A percentile compares a stretch with the other conserved stretches of the same genome.
Conservation (phyloP, 2,329 filamentous ascomycete genomes). For the Sporothrix inflata region DNA sequence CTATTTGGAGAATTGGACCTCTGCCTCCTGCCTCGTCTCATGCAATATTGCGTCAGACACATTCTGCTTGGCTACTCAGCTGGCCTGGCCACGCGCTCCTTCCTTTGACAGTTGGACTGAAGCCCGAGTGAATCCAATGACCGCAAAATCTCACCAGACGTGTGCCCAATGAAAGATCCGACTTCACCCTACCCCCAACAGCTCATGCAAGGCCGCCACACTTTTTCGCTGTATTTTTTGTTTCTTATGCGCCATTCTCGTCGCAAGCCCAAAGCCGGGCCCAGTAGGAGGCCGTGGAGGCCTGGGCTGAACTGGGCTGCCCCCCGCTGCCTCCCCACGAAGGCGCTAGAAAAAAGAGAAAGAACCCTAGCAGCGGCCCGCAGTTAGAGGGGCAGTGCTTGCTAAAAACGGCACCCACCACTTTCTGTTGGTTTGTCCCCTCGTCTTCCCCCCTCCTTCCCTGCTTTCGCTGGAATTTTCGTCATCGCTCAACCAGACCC, state of each 20-base stretch:
- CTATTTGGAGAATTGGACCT: neutral
- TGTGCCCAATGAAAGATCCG: neutral
- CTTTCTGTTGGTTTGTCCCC: neutral
- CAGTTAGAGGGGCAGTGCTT: slow-evolving; percentile 24
- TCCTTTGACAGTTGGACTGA: slow-evolving; percentile 8
- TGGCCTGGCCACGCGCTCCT: slow-evolving; percentile 5
- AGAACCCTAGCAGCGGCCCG: slow-evolving; percentile 25
- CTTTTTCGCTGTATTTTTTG: neutral
- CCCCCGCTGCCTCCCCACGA: slow-evolving; percentile 18
- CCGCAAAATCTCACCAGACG: neutral
- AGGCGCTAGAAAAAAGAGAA: neutral
- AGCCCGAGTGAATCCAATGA: neutral
- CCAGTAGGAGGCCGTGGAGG: neutral
- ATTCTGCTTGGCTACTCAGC: neutral
- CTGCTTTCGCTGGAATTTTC: slow-evolving; percentile 18
- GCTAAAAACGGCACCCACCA: slow-evolving; percentile 5
- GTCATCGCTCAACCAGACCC: slow-evolving; percentile 1
- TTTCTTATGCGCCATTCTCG: neutral
- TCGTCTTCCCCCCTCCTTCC: neutral
- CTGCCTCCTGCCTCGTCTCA: slow-evolving; percentile 15
- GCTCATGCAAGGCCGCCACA: slow-evolving; percentile 14
- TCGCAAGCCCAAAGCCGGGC: neutral
- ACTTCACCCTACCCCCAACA: neutral
- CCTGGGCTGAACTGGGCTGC: neutral
- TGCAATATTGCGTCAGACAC: slow-evolving; percentile 27